These are phyloP conservation scores for Pseudogymnoascus sp. DNA, from an alignment of 2,329 filamentous ascomycete genomes.

Conservation along the genomic window DNA sequence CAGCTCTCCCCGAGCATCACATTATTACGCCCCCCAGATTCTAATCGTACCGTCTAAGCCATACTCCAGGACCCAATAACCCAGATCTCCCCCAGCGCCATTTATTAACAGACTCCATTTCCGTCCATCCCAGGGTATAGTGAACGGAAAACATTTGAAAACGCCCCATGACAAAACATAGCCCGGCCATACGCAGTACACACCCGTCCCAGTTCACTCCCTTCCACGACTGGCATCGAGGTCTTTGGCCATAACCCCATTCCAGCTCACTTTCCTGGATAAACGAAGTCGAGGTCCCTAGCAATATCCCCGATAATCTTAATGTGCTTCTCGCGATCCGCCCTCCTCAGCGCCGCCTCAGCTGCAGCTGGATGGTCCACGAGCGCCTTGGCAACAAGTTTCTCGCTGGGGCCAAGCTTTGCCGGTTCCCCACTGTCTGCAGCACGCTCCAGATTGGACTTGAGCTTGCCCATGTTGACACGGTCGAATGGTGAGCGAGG, in stretches of 20 bases:
- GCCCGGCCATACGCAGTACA: neutral
- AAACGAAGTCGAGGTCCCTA: neutral
- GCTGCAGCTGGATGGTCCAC: neutral
- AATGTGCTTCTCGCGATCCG: neutral
- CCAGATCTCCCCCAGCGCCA: neutral
- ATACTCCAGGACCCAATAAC: neutral
- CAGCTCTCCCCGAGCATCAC: neutral
- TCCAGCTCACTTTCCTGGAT: neutral
- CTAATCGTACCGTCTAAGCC: neutral
- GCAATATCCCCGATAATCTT: neutral
- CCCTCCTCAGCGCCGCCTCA: neutral
- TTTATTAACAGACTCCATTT: neutral
- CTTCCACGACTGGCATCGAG: neutral
- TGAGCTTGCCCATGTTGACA: neutral
- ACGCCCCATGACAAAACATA: neutral
- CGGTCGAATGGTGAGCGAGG: neutral
- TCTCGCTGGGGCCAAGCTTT: neutral
- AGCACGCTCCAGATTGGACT: neutral
- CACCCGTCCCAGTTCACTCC: neutral
- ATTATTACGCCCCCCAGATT: neutral
- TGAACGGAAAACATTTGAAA: neutral
- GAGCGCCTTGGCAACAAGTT: neutral
- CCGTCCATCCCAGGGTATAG: neutral
- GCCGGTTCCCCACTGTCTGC: neutral
- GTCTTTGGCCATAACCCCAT: neutral